Conservation (phyloP, 495 filamentous ascomycete species). For the Copromyces sp. region DNA sequence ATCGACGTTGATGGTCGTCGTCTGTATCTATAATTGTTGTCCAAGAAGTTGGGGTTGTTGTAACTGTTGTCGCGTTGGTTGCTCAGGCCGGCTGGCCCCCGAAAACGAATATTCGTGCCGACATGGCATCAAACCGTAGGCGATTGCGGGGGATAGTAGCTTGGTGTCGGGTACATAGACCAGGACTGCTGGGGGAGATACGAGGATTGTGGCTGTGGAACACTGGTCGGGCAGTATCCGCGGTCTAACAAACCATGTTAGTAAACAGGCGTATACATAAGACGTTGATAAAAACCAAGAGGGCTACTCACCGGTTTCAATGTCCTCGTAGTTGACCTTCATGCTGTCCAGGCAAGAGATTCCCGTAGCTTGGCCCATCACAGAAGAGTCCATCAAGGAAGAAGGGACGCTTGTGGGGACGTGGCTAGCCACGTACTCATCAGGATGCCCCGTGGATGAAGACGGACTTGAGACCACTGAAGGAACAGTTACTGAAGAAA, state of each 20-base stretch:
- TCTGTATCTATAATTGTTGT: not conserved
- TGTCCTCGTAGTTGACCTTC: conserved; percentile 16
- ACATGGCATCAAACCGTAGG: conserved; percentile 1
- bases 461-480: conserved; percentile 35
- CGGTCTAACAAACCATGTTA: not conserved
- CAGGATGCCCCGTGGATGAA: conserved; percentile 26
- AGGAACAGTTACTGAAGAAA: conserved; percentile 15
- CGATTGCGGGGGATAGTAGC: conserved; percentile 8
- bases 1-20: not conserved
- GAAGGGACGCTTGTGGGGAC: conserved; percentile 29
- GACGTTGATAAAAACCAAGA: not conserved
- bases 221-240: not conserved
- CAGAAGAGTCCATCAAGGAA: conserved; percentile 22
- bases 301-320: conserved; percentile 14
- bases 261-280: not conserved
- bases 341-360: conserved; percentile 6
- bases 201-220: conserved; percentile 4
- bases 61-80: not conserved
- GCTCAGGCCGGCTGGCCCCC: not conserved
- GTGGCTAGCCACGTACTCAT: conserved; percentile 29
- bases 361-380: conserved; percentile 12
- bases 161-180: conserved; percentile 9
- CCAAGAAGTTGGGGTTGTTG: not conserved
- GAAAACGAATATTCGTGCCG: not conserved
- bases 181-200: conserved; percentile 14